Evolutionary conservation across 1,284 basidiomycete genomes (phyloP), one percentile per base, ranked within the genome.

Genomic region (Cryptococcus sp.): DNA sequence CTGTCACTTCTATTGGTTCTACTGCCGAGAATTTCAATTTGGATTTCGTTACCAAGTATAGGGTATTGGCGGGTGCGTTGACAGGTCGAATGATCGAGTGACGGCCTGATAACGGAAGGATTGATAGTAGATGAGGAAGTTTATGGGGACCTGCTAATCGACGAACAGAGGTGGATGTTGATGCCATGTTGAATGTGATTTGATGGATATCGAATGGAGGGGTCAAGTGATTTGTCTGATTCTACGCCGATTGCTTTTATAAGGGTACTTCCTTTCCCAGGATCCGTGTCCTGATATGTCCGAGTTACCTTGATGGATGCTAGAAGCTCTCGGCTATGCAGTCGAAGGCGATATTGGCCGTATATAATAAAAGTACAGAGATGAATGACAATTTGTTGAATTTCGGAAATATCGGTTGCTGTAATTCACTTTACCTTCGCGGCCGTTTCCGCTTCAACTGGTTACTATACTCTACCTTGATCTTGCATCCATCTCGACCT

Each of bases 121-220:
- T 30, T 5, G 68, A 54, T 49, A 72, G 65, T n/a, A 72, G 64
- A 31, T 57, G 47, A 8, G 69, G 66, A 44, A 71, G 61, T 23
- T 50, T 7, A n/a, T 37, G 46, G 4, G 52, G 52, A n/a, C 46
- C 38, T n/a, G n/a, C 38, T 10, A 41, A n/a, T 10, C 10, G 38
- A 37, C 49, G 48, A 31, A 41, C 33, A 45, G 45, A 36, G 44
- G 53, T 49, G 46, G 46, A 13, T 31, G 46, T 32, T 6, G 38
- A 41, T 41, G 38, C n/a, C 10, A n/a, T 41, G 38, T 10, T n/a
- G 38, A 41, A 23, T 23, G 23, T 23, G 23, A 23, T 23, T 23
- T 23, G 23, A 23, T 23, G 23, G 23, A 23, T 23, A 23, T 23
- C 10, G 38, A n/a, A 41, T 41, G 38, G 38, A 41, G 10, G 38